Evolutionary conservation across 1,284 basidiomycete species (phyloP).

Genomic region (Trametes versicolor): DNA sequence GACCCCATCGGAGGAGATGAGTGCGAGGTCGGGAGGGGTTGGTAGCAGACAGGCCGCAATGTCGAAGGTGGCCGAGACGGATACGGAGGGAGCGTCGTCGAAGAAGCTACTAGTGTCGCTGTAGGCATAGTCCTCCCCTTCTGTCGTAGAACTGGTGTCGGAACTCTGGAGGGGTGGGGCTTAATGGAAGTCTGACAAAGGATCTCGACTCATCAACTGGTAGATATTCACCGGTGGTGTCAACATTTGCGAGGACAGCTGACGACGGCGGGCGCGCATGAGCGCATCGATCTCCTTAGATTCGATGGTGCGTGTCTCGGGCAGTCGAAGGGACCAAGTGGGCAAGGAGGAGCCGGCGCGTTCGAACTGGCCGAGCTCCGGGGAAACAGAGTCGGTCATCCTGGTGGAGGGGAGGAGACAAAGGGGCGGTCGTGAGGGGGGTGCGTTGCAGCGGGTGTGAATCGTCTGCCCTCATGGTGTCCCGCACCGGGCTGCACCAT

Average conservation of each 20-base stretch:
- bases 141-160: not conserved
- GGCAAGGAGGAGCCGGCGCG: no score
- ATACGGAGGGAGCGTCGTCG: not conserved
- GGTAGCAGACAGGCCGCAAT: slow-evolving; percentile 34
- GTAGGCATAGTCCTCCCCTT: not conserved
- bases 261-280: not conserved
- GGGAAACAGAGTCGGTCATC: no score
- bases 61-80: slow-evolving; percentile 46
- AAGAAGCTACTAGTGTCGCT: no score
- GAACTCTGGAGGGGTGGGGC: not conserved
- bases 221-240: not conserved
- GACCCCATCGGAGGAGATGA: slow-evolving; percentile 26
- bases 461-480: not conserved
- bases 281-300: not conserved
- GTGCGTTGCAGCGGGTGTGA: no score
- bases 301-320: not conserved
- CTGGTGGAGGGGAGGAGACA: no score
- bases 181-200: not conserved
- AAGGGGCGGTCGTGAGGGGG: no score
- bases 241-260: not conserved
- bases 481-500: not conserved
- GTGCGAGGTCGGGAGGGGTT: slow-evolving; percentile 24
- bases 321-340: no score
- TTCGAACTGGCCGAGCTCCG: no score
- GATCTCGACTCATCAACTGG: not conserved